phyloP scores from a whole-genome alignment of 306 rosid species.

The Trifolium dubium region DNA sequence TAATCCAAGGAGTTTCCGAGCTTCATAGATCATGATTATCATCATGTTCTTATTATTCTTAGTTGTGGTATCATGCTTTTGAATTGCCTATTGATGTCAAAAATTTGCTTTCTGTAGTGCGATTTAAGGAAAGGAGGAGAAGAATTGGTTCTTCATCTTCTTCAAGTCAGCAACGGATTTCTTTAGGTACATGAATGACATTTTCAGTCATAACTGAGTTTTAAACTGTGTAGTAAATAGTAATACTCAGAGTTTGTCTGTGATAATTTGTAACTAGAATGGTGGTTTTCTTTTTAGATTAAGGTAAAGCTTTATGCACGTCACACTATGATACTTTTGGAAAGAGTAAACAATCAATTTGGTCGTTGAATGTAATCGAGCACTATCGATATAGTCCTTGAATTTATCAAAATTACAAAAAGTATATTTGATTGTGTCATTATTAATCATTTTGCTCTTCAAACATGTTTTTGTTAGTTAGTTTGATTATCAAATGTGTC shows the following conservation, averaged over 20 bases:
- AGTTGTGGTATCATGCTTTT: background rate
- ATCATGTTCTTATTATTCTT: background rate
- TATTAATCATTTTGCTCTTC: background rate
- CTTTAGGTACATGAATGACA: slow-evolving; percentile 52
- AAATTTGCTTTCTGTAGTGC: slow-evolving; percentile 52
- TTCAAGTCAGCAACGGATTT: slow-evolving; percentile 51
- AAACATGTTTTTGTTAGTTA: background rate
- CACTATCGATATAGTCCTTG: background rate
- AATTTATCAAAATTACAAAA: background rate
- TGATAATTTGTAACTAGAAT: slow-evolving; percentile 14
- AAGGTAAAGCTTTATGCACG: slow-evolving; percentile 15
- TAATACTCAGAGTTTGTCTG: background rate
- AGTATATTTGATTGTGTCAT: background rate
- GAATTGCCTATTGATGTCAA: background rate
- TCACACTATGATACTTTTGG: background rate
- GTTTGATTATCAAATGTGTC: background rate
- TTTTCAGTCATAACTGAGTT: background rate
- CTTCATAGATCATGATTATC: background rate
- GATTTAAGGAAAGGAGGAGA: slow-evolving; percentile 72
- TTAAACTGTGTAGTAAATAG: no score
- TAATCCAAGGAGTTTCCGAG: no score
- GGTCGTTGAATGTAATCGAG: background rate
- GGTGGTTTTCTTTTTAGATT: slow-evolving; percentile 13
- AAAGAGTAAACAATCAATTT: background rate
- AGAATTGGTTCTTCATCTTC: slow-evolving; percentile 46